phyloP scores from a whole-genome alignment of 2,329 filamentous ascomycete species.

The Epichloe brachyelytri region DNA sequence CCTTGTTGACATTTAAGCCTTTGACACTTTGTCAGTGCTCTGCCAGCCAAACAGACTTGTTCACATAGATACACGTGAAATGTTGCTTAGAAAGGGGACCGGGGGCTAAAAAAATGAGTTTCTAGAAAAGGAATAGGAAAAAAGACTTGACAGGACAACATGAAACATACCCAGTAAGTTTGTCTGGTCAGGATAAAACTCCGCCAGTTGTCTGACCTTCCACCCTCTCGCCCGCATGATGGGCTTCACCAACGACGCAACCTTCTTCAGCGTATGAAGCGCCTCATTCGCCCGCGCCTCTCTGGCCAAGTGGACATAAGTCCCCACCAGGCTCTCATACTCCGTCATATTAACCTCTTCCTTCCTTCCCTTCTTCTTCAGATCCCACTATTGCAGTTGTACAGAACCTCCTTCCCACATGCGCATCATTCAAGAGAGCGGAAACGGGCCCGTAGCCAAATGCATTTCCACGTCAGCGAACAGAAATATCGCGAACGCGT shows the following conservation, averaged over 20 bases:
- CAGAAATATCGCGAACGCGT: neutral
- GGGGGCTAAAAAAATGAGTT: too few species aligned
- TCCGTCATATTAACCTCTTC: constrained; percentile 7
- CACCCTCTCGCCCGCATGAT: constrained; percentile 83
- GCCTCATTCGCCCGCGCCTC: constrained; percentile 37
- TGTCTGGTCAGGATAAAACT: constrained; percentile 68
- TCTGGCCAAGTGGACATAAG: constrained; percentile 35
- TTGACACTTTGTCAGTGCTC: neutral
- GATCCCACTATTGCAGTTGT: too few species aligned
- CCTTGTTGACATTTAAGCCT: constrained; percentile 67
- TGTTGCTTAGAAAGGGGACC: neutral
- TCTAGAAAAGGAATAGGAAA: neutral
- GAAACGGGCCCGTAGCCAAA: too few species aligned
- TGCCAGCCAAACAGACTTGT: neutral
- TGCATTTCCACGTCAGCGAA: neutral
- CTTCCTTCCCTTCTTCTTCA: neutral
- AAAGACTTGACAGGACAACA: too few species aligned
- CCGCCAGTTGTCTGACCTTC: constrained; percentile 65
- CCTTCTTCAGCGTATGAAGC: constrained; percentile 54
- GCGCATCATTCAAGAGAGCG: too few species aligned
- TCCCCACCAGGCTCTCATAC: constrained; percentile 30
- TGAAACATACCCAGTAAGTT: constrained; percentile 52
- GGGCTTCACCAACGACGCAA: constrained; percentile 83
- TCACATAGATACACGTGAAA: neutral
- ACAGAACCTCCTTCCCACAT: too few species aligned